Evolutionary conservation across 164 flowering plant species (phyloP), one percentile per base, ranked within the genome.

Genomic region (Vitis rupestris): DNA sequence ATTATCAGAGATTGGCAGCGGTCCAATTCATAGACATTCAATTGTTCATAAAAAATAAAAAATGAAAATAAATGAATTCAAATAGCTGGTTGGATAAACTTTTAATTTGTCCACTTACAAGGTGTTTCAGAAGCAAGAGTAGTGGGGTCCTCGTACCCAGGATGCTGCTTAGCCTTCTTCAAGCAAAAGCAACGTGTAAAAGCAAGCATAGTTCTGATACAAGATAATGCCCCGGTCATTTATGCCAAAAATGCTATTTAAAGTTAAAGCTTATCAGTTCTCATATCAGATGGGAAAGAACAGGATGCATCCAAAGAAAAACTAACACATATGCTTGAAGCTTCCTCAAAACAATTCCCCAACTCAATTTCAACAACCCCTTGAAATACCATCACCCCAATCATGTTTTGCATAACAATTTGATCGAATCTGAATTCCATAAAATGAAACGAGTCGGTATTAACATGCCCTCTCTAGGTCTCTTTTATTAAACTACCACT

Each of bases 71-170:
- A 11, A 15, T 2, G 11, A 31, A 15, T 29, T 23, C 27, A 23
- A 23, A 23, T 23, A 23, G 27, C 27, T 23, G 27, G 27, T 23
- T 10, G 27, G 23, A 47, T 11, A 6, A 61, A 7, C 11, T 31
- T 4, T 8, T 53, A 4, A 12, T 6, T 50, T 23, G 50, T 64
- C n/a, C 8, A 79, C 89, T 86, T 79, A 86, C 89, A 86, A 55
- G 80, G 70, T 53, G 89, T 86, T 69, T 86, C 82, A 51, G 87
- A 77, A 66, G 86, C 86, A 63, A 86, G 89, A 67, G 75, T 31
- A 19, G 23, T 19, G 9, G 75, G 75, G 30, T 82, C 73, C 62
- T 74, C 79, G 50, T 58, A 59, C 47, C 76, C 76, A 3, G 48
- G 61, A 4, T 10, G 57, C 12, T 66, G 59, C 57, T 37, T 66